Conservation (phyloP, 306 rosid genomes). For the Sesbania bispinosa region DNA sequence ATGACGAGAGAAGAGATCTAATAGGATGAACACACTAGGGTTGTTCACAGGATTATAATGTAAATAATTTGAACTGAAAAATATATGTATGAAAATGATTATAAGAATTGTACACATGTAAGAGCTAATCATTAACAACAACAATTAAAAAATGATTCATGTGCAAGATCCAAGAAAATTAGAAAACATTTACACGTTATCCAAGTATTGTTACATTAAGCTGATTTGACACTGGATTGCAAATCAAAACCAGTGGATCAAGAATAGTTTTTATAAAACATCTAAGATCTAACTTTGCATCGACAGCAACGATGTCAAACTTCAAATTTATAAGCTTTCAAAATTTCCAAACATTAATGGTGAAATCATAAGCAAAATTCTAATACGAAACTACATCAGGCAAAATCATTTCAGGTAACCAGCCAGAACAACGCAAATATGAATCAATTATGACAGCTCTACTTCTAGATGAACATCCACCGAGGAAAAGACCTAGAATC, state of each 20-base stretch:
- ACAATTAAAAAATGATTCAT: neutral
- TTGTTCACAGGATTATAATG: neutral
- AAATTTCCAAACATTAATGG: conserved; percentile 8
- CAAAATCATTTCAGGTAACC: conserved; percentile 4
- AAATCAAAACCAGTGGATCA: conserved; percentile 17
- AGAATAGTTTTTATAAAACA: neutral
- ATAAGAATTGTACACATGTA: neutral
- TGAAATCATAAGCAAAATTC: conserved; percentile 11
- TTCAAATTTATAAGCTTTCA: neutral
- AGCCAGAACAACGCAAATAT: neutral
- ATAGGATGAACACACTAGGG: neutral
- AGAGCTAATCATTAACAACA: neutral
- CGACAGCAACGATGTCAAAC: neutral
- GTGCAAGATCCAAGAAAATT: neutral
- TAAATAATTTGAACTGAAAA: neutral
- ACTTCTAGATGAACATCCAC: conserved; percentile 10
- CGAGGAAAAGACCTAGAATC: conserved; percentile 20
- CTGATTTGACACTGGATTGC: neutral
- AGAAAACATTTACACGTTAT: neutral
- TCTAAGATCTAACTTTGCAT: conserved; percentile 4
- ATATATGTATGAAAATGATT: neutral
- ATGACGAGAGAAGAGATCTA: neutral
- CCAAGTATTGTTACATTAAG: conserved; percentile 1
- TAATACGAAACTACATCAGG: conserved; percentile 5
- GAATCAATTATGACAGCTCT: conserved; percentile 2